phyloP scores from a whole-genome alignment of 345 rosid genomes.

The Camelina neglecta region DNA sequence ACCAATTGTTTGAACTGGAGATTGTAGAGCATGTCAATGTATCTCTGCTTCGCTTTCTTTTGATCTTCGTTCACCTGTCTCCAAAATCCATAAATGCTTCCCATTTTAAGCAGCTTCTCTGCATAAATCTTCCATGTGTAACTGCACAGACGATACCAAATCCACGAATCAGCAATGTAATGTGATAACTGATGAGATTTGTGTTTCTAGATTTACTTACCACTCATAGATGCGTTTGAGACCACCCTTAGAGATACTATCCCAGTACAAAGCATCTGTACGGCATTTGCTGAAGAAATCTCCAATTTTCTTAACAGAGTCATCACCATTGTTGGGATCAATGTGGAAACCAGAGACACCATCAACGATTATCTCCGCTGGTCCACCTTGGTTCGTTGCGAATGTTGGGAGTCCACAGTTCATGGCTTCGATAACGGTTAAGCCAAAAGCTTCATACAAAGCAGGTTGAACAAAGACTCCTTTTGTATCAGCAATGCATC shows the following conservation, averaged over 20 bases:
- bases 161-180: constrained; percentile 1
- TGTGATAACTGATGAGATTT: background rate
- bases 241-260: constrained; percentile 62
- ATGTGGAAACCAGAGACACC: constrained; percentile 89
- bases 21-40: constrained; percentile 66
- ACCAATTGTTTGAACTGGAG: constrained; percentile 81
- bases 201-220: constrained; percentile 45
- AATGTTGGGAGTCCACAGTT: constrained; percentile 93
- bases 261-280: constrained; percentile 62
- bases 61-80: constrained; percentile 77
- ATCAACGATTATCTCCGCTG: constrained; percentile 91
- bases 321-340: constrained; percentile 85
- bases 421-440: constrained; percentile 97
- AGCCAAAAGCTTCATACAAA: constrained; percentile 91
- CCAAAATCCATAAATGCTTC: constrained; percentile 81
- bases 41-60: constrained; percentile 75
- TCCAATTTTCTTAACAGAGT: constrained; percentile 65
- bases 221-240: constrained; percentile 80
- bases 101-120: constrained; percentile 77
- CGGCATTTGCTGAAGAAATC: constrained; percentile 83
- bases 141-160: constrained; percentile 48
- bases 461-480: constrained; percentile 98
- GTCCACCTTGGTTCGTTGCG: constrained; percentile 94
- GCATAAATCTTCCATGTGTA: constrained; percentile 83
- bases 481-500: constrained; percentile 87